Evolutionary conservation across 768 basidiomycete genomes (phyloP).

Genomic region (Suillus subluteus): DNA sequence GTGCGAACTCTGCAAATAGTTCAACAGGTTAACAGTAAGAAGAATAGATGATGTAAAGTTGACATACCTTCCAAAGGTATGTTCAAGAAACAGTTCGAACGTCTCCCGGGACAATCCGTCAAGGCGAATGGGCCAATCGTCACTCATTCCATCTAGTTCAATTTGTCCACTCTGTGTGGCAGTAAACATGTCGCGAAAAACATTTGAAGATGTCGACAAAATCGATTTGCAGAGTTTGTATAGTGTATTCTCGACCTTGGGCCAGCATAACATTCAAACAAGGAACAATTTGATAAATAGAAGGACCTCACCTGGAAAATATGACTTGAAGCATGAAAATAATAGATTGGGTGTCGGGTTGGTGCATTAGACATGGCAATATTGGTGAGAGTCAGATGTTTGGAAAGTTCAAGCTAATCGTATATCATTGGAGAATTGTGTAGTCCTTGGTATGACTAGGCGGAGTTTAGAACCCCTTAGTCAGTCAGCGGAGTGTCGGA

Average conservation of each 20-base stretch:
- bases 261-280: background rate
- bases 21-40: background rate
- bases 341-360: no score
- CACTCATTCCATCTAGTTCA: background rate
- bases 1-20: background rate
- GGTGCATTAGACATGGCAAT: no score
- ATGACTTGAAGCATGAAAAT: no score
- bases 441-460: no score
- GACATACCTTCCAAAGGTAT: slow-evolving; percentile 1
- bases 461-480: no score
- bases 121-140: background rate
- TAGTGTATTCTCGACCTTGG: background rate
- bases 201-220: background rate
- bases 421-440: no score
- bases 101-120: background rate
- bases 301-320: background rate
- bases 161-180: background rate
- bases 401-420: no score
- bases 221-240: background rate
- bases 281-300: background rate
- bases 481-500: no score
- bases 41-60: no score
- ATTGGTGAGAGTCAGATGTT: no score
- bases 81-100: background rate
- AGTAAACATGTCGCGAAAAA: background rate